Base-by-base conservation (phyloP, 805 yeast species). In the Ogataea philodendri region DNA sequence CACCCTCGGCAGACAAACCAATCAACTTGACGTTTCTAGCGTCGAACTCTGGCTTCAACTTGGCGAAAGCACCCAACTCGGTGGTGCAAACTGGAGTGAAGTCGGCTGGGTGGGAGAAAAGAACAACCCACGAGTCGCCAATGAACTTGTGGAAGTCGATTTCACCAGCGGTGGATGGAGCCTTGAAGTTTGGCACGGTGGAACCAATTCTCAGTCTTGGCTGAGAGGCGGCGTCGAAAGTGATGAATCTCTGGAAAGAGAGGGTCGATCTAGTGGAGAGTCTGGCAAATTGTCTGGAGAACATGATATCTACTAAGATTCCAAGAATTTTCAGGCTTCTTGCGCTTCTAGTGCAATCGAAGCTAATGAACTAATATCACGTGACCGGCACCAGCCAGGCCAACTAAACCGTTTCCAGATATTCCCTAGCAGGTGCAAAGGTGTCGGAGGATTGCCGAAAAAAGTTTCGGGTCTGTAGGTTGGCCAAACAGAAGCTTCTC, bases 51-150 rank as follows among this genome's bases (percentile, higher is more conserved):
- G 88, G 86, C 69, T 86, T 84, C 66, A 87, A 76, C 54, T 79
- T 75, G 46, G 96, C 88, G 55, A 88, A 89, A 14, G 95, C 96
- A 51, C 96, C 96, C 58, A 88, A 74, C 70, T 88, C 97, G 39
- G 96, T 88, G 56, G 96, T 89, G 66, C 97, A 88, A 37, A 88
- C 96, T 30, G 97, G 97, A 13, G 97, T 88, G 73, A 86, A 89
- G 64, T 88, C 97, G 37, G 88, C 96, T 45, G 97, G 97, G 65
- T 88, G 97, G 16, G 95, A 84, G 68, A 88, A 88, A 56, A 88
- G 70, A 33, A 88, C 80, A 30, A 81, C 79, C 97, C 97, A 88
- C 30, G 81, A 74, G 65, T 83, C 78, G 31, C 90, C 90, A 51
- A 87, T 70, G 71, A 71, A 88, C 44, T 89, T 81, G 68, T 88